Base-by-base conservation (phyloP, 768 basidiomycete species). In the Boletus rex-veris region DNA sequence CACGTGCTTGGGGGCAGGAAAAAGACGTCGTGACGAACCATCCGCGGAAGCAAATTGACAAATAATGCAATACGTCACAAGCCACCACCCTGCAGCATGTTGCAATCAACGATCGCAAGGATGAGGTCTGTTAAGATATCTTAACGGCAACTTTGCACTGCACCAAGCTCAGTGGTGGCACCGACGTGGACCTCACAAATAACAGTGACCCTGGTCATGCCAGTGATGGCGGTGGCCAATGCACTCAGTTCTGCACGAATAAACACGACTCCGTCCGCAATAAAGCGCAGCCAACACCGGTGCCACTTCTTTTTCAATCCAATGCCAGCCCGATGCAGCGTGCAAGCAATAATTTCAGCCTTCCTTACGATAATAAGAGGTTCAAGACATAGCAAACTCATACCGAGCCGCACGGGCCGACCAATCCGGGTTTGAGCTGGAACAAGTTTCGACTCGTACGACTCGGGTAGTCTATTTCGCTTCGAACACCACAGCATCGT, bases 261-360 rank as follows among this genome's bases (percentile, higher is more conserved):
- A 53, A 56, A 56, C 28, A 3, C 37, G 26, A 42, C 36, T 28
- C 41, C 37, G 16, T 45, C 24, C 44, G 24, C 15, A 36, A 50
- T 48, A 19, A 30, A 45, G 48, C 61, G 52, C 50, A 48, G 57
- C 11, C 48, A 51, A 46, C 41, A 64, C 57, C 58, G 35, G 62
- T 61, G 62, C 54, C 16, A 16, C 58, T 65, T 65, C 65, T 62
- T 19, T 41, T 30, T 53, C 42, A 41, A 55, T 55, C 53, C 53
- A 55, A 61, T 18, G 31, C 30, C 53, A 41, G 49, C n/a, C n/a
- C 50, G 48, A 53, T 46, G 30, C 52, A 54, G 35, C 45, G 40
- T 58, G 52, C 48, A 50, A 28, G 35, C 39, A 54, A 36, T 64
- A 37, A 50, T 52, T 37, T 3, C 36, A 21, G 28, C 28, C 53